A percentile compares a stretch with the other conserved stretches of the same genome.
phyloP scores from a whole-genome alignment of 2,329 filamentous ascomycete genomes.

The Sclerotinia spermophila region DNA sequence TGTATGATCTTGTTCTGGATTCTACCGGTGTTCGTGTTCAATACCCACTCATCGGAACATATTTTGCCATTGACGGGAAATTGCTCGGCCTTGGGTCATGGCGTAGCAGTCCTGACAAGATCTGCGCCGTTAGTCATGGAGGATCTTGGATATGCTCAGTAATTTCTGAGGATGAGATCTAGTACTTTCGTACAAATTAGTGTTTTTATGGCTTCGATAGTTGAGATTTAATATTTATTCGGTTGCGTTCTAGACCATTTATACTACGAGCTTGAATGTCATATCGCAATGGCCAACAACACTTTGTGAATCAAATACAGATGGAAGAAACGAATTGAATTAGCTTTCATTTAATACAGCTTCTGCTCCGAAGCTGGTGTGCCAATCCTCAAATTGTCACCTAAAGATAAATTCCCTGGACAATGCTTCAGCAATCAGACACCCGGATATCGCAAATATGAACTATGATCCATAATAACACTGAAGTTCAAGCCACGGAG shows the following conservation, averaged over 20 bases:
- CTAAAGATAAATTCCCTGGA: too few species aligned
- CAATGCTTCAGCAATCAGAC: too few species aligned
- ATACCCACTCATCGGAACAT: constrained; percentile 4
- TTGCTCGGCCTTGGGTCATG: background rate
- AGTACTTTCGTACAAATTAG: background rate
- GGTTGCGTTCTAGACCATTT: background rate
- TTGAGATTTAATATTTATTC: background rate
- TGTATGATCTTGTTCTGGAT: background rate
- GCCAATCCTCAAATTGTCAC: too few species aligned
- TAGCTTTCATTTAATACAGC: too few species aligned
- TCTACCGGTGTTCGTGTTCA: background rate
- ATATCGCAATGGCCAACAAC: too few species aligned
- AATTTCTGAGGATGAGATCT: background rate
- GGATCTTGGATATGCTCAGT: constrained; percentile 1
- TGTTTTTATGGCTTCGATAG: background rate
- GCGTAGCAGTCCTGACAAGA: constrained; percentile 5
- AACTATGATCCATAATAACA: background rate
- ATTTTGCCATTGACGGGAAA: background rate
- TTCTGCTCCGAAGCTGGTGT: too few species aligned
- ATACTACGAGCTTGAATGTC: background rate
- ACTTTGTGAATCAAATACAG: too few species aligned
- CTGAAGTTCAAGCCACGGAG: background rate
- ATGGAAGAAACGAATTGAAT: too few species aligned
- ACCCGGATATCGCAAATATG: too few species aligned
- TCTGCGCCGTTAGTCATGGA: background rate